phyloP scores from a whole-genome alignment of 2,329 filamentous ascomycete genomes.

The Aspergillus nomiae region DNA sequence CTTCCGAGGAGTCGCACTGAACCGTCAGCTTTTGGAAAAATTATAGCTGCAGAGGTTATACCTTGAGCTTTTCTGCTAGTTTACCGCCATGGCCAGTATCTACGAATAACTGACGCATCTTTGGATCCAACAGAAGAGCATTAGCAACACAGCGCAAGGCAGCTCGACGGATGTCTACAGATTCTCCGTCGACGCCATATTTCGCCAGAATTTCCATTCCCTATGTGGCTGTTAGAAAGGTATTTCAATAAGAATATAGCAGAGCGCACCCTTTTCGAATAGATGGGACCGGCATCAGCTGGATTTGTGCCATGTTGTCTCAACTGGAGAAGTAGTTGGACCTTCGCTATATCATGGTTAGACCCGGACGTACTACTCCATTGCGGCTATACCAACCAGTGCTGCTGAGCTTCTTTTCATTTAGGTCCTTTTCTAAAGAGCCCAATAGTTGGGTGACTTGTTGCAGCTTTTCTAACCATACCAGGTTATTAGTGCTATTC shows the following conservation, averaged over 20 bases:
- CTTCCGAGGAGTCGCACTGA: constrained; percentile 70
- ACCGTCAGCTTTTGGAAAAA: constrained; percentile 7
- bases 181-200: constrained; percentile 71
- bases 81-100: constrained; percentile 68
- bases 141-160: constrained; percentile 84
- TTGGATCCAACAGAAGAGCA: constrained; percentile 69
- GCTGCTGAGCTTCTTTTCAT: constrained; percentile 59
- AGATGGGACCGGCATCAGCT: constrained; percentile 75
- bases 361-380: not conserved
- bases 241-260: not conserved
- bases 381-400: constrained; percentile 50
- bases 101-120: constrained; percentile 71
- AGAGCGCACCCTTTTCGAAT: constrained; percentile 67
- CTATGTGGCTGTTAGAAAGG: constrained; percentile 47
- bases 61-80: constrained; percentile 70
- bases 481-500: constrained; percentile 5
- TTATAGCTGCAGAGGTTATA: constrained; percentile 20
- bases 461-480: constrained; percentile 62
- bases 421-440: constrained; percentile 63
- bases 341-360: constrained; percentile 31
- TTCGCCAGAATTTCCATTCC: constrained; percentile 72
- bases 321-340: constrained; percentile 59
- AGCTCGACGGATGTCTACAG: constrained; percentile 67
- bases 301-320: constrained; percentile 78
- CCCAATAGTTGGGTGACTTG: constrained; percentile 67